Conservation (phyloP, 306 rosid genomes). For the Corylus avellana region DNA sequence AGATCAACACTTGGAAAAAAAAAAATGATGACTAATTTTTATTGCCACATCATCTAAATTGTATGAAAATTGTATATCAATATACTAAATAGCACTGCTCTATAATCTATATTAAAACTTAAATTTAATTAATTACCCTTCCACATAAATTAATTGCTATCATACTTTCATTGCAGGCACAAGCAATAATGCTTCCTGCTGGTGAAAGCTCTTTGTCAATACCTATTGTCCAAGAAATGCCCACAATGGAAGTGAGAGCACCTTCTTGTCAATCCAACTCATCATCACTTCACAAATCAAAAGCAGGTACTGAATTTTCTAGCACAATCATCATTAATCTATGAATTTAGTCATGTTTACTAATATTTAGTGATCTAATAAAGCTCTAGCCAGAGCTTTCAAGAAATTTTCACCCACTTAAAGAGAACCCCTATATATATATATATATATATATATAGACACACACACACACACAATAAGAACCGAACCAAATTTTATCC, state of each 20-base stretch:
- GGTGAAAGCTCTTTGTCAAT: slow-evolving; percentile 16
- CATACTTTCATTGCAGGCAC: slow-evolving; percentile 17
- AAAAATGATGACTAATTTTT: too few species aligned
- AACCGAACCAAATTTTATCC: too few species aligned
- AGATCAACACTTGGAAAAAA: too few species aligned
- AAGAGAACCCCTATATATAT: too few species aligned
- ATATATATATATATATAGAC: too few species aligned
- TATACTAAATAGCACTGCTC: too few species aligned
- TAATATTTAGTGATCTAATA: background rate
- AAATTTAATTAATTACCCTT: too few species aligned
- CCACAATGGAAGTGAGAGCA: background rate
- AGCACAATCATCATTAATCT: background rate
- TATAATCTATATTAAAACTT: too few species aligned
- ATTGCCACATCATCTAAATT: too few species aligned
- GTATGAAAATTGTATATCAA: too few species aligned
- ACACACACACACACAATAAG: too few species aligned
- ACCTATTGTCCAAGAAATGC: background rate
- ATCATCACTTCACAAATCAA: background rate
- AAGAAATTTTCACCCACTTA: background rate
- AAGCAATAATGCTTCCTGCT: slow-evolving; percentile 24
- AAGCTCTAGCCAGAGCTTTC: background rate
- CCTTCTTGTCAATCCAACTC: slow-evolving; percentile 2
- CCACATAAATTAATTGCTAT: background rate
- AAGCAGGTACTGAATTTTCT: slow-evolving; percentile 8
- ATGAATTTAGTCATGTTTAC: background rate